A percentile compares a stretch with the other conserved stretches of the same genome.
Evolutionary conservation across 345 rosid genomes (phyloP).

Genomic region (Psidium guajava): DNA sequence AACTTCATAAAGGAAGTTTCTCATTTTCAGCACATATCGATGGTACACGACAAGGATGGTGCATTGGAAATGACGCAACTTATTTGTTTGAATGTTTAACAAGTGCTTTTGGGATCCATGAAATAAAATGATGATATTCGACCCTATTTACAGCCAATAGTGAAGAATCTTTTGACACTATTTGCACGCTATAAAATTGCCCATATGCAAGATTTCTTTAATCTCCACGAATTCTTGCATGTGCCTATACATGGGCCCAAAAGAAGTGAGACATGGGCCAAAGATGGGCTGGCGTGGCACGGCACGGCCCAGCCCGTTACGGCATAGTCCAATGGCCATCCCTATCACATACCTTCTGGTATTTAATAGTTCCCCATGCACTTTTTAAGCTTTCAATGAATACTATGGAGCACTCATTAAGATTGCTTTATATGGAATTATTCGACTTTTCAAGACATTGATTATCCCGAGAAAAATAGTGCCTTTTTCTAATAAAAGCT

Average conservation of each 20-base stretch:
- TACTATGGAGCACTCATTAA: not conserved
- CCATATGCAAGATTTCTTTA: not conserved
- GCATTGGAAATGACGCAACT: not conserved
- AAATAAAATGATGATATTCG: not conserved
- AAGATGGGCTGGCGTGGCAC: not conserved
- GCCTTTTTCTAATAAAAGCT: not conserved
- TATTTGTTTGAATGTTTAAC: not conserved
- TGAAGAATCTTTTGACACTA: not conserved
- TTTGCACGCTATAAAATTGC: not conserved
- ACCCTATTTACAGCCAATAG: too few species aligned
- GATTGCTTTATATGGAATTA: not conserved
- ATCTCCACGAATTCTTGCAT: not conserved
- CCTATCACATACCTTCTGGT: not conserved
- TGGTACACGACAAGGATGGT: not conserved
- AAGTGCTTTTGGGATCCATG: not conserved
- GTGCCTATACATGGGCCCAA: not conserved
- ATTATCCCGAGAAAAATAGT: not conserved
- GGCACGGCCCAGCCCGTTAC: not conserved
- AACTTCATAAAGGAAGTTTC: not conserved
- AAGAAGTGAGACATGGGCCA: not conserved
- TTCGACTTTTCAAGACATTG: not conserved
- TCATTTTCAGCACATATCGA: not conserved
- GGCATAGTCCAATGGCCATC: not conserved
- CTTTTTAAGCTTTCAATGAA: not conserved
- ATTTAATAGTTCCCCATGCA: not conserved